These are phyloP conservation scores for Mallotus repandus DNA, from an alignment of 441 rosid genomes.

Conservation along the genomic window DNA sequence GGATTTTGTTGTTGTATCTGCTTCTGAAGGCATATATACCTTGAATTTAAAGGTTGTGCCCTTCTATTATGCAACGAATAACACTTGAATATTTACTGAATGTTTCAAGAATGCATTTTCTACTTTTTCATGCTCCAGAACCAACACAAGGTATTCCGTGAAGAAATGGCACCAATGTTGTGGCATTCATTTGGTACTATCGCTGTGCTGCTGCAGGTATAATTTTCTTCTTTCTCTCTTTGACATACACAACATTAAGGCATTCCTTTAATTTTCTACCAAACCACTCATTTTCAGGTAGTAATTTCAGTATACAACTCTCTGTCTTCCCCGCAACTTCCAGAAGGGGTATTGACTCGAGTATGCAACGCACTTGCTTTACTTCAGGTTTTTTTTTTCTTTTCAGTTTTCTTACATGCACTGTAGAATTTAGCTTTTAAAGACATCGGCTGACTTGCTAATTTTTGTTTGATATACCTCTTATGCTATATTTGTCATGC, in stretches of 20 bases:
- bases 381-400: slow-evolving; percentile 55
- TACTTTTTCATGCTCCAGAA: slow-evolving; percentile 29
- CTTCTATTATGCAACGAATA: not conserved
- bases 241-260: not conserved
- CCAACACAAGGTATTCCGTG: slow-evolving; percentile 34
- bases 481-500: not conserved
- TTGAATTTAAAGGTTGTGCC: not conserved
- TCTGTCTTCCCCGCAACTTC: slow-evolving; percentile 64
- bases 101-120: not conserved
- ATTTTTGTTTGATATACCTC: not conserved
- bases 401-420: not conserved
- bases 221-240: not conserved
- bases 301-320: slow-evolving; percentile 71
- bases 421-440: not conserved
- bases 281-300: slow-evolving; percentile 48
- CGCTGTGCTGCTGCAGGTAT: slow-evolving; percentile 38
- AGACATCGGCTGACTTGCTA: not conserved
- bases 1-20: not conserved
- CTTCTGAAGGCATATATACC: not conserved
- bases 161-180: slow-evolving; percentile 36
- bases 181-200: slow-evolving; percentile 41
- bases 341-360: slow-evolving; percentile 70
- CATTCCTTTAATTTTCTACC: not conserved
- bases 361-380: slow-evolving; percentile 86
- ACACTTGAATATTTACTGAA: not conserved